Evolutionary conservation across 805 yeast species (phyloP), one percentile per base, ranked within the genome.

Genomic region (Vanderwaltozyma yarrowii): DNA sequence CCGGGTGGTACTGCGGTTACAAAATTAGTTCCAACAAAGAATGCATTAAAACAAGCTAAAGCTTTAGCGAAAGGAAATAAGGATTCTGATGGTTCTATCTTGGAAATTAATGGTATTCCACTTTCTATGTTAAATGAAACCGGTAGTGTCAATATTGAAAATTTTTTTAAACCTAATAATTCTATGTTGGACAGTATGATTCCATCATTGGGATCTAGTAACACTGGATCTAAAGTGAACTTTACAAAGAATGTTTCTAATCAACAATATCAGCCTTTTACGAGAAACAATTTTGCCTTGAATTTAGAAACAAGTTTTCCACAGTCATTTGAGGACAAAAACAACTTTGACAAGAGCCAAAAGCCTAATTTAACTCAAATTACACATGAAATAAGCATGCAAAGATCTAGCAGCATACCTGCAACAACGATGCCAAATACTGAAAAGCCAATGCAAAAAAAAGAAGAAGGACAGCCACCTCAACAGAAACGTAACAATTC

Each of bases 1-100:
- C 95, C 95, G 1, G 84, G 84, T 47, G 96, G 96, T 39, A 87
- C 96, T 0, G 84, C 96, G 0, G 71, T 86, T 17, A 87, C 96
- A 1, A 86, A 88, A 0, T 69, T 87, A 46, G 88, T 85, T 1
- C 96, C 95, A 2, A 85, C 95, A 0, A 81, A 80, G 52, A 75
- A 74, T 43, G 92, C 94, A 0, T 68, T 83, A 63, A 62, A 18
- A 25, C 52, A 51, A 31, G 62, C 64, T 1, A 56, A 55, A 36
- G 45, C 46, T 16, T 40, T 47, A 24, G 61, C 60, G 2, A 45
- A 45, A 30, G 39, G 47, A 1, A 47, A 50, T 13, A 49, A 50
- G 11, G 44, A 46, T 19, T 40, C 41, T 4, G 41, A 46, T 30
- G 56, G 56, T 5, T 45, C 46, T 1, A 45, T 79, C 12, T 62